Evolutionary conservation across 805 yeast genomes (phyloP).

Genomic region (Ogataea corticis): DNA sequence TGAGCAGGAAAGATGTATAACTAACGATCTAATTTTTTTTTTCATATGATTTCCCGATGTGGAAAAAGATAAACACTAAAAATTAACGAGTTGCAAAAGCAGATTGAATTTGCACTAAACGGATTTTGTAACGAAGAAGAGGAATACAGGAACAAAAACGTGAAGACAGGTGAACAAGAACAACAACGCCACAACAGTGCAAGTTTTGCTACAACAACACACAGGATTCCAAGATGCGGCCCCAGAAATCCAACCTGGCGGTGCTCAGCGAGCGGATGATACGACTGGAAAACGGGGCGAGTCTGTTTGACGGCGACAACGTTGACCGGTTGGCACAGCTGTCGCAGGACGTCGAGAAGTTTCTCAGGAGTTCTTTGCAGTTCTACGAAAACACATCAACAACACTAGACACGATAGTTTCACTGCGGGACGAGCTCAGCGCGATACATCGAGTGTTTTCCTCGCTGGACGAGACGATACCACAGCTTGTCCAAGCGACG

Average conservation of each 20-base stretch:
- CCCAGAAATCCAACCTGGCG: background rate
- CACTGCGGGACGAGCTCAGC: constrained; percentile 32
- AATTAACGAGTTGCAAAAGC: constrained; percentile 3
- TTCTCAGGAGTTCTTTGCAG: background rate
- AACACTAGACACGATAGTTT: constrained; percentile 8
- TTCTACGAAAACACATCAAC: background rate
- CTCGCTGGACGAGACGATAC: constrained; percentile 36
- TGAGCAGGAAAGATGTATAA: background rate
- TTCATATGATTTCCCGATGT: constrained; percentile 1
- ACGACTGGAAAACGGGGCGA: background rate
- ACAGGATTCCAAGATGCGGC: too few species aligned
- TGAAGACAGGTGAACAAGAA: background rate
- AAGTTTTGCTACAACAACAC: too few species aligned
- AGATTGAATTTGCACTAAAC: constrained; percentile 2
- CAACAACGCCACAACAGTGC: background rate
- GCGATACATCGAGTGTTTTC: constrained; percentile 34
- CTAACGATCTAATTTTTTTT: background rate
- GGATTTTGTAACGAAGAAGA: background rate
- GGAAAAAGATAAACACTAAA: constrained; percentile 10
- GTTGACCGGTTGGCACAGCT: background rate
- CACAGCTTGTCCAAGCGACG: constrained; percentile 35
- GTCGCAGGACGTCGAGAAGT: background rate
- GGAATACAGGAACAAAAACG: background rate
- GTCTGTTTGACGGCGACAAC: background rate
- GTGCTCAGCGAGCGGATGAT: background rate